Conservation (phyloP, 495 filamentous ascomycete genomes). For the Chaetomium cochliodes region DNA sequence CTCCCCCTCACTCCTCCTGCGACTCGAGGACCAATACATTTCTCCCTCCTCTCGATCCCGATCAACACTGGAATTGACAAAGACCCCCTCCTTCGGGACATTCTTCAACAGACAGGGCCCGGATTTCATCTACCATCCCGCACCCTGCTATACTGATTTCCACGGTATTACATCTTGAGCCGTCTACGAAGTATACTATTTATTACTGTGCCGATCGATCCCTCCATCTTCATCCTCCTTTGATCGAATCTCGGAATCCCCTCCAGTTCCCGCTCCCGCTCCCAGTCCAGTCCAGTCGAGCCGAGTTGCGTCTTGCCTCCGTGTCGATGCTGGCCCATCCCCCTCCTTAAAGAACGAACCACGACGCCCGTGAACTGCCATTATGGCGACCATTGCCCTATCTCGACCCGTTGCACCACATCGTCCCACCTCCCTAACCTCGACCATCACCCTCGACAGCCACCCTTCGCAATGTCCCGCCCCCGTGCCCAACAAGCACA, state of each 20-base stretch:
- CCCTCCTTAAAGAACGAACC: neutral
- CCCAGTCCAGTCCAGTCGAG: too few species aligned
- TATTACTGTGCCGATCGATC: neutral
- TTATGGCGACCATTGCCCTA: constrained; percentile 55
- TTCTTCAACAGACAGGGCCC: constrained; percentile 13
- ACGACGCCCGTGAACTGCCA: neutral
- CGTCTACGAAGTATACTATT: too few species aligned
- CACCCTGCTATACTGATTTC: neutral
- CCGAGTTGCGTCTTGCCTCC: neutral
- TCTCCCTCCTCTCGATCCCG: constrained; percentile 12
- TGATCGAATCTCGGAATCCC: too few species aligned
- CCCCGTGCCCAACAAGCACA: constrained; percentile 85
- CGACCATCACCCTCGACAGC: constrained; percentile 50
- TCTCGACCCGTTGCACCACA: constrained; percentile 51
- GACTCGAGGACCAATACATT: constrained; percentile 15
- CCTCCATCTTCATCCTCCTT: too few species aligned
- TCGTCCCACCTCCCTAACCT: constrained; percentile 49
- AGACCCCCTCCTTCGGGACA: neutral
- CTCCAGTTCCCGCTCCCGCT: neutral
- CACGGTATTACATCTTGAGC: neutral
- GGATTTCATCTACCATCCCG: too few species aligned
- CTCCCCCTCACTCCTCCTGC: constrained; percentile 26
- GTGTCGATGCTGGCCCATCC: constrained; percentile 8
- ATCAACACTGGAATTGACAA: neutral
- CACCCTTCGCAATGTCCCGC: constrained; percentile 43